These are phyloP conservation scores for Stemphylium lycopersici DNA, from an alignment of 2,329 filamentous ascomycete species.

Conservation along the genomic window DNA sequence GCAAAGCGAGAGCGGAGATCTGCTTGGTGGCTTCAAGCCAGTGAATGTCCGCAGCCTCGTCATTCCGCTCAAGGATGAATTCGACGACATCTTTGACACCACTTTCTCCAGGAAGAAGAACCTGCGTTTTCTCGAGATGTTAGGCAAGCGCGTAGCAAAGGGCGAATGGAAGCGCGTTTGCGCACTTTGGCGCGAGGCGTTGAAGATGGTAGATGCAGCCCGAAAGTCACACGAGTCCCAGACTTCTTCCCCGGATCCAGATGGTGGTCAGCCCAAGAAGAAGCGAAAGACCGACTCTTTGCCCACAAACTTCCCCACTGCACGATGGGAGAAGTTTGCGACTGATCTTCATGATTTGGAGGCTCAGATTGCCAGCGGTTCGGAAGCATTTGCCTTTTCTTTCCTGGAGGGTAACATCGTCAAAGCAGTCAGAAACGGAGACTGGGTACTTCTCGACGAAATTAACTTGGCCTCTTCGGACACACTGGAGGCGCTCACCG, in stretches of 20 bases:
- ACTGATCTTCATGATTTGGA: slow-evolving; percentile 78
- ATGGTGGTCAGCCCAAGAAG: slow-evolving; percentile 71
- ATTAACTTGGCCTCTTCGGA: slow-evolving; percentile 96
- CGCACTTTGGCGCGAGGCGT: slow-evolving; percentile 85
- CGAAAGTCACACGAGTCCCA: slow-evolving; percentile 51
- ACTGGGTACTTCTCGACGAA: slow-evolving; percentile 96
- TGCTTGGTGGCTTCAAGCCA: slow-evolving; percentile 95
- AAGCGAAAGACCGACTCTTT: slow-evolving; percentile 67
- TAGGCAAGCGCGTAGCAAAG: slow-evolving; percentile 79
- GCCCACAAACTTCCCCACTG: slow-evolving; percentile 61
- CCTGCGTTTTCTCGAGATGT: slow-evolving; percentile 75
- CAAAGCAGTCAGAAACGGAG: slow-evolving; percentile 92
- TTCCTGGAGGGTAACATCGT: slow-evolving; percentile 97
- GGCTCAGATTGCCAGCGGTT: slow-evolving; percentile 74
- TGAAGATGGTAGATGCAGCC: slow-evolving; percentile 77
- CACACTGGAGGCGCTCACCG: slow-evolving; percentile 90
- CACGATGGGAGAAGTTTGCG: slow-evolving; percentile 82
- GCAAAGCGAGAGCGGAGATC: slow-evolving; percentile 95
- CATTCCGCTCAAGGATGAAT: slow-evolving; percentile 89
- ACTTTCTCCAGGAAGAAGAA: slow-evolving; percentile 92
- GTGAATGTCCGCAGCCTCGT: slow-evolving; percentile 88
- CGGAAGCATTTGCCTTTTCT: slow-evolving; percentile 84
- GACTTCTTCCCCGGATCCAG: slow-evolving; percentile 46
- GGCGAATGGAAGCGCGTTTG: slow-evolving; percentile 87
- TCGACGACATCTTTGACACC: slow-evolving; percentile 83